These are phyloP conservation scores for Claviceps fusiformis DNA, from an alignment of 2,329 filamentous ascomycete species.

Conservation along the genomic window DNA sequence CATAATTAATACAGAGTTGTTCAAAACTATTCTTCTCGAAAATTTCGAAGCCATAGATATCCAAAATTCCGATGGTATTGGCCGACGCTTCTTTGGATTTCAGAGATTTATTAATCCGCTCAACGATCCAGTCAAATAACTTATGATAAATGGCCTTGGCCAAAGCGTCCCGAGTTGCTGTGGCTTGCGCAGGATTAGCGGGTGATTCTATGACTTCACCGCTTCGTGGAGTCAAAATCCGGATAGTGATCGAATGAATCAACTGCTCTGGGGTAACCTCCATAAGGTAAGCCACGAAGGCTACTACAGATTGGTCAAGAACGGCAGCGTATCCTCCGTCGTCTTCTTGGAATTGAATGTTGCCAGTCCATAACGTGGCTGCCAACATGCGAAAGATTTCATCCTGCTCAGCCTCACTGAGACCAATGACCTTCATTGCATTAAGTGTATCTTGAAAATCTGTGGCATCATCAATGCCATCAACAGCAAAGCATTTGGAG, in stretches of 20 bases:
- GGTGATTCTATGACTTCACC: conserved; percentile 61
- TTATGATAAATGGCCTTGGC: conserved; percentile 96
- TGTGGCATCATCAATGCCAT: conserved; percentile 79
- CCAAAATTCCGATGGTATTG: conserved; percentile 89
- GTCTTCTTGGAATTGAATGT: conserved; percentile 81
- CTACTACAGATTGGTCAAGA: conserved; percentile 76
- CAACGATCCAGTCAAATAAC: conserved; percentile 96
- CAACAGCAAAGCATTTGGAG: conserved; percentile 89
- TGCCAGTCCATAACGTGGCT: conserved; percentile 85
- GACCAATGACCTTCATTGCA: conserved; percentile 88
- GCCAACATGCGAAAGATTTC: conserved; percentile 93
- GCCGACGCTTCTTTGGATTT: conserved; percentile 60
- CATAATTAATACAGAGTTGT: conserved; percentile 98
- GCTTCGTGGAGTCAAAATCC: conserved; percentile 60
- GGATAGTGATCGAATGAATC: conserved; percentile 76
- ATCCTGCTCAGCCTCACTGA: conserved; percentile 80
- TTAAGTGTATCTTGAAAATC: conserved; percentile 85
- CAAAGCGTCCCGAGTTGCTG: conserved; percentile 76
- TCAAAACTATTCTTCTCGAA: conserved; percentile 99
- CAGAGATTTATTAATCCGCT: conserved; percentile 78
- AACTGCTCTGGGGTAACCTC: conserved; percentile 73
- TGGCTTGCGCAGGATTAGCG: conserved; percentile 75
- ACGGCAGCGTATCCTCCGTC: conserved; percentile 81
- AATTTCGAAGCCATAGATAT: conserved; percentile 99
- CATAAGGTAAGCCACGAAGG: conserved; percentile 86